These are phyloP conservation scores for Penicillium sp. DNA, from an alignment of 2,329 filamentous ascomycete genomes.

Conservation along the genomic window DNA sequence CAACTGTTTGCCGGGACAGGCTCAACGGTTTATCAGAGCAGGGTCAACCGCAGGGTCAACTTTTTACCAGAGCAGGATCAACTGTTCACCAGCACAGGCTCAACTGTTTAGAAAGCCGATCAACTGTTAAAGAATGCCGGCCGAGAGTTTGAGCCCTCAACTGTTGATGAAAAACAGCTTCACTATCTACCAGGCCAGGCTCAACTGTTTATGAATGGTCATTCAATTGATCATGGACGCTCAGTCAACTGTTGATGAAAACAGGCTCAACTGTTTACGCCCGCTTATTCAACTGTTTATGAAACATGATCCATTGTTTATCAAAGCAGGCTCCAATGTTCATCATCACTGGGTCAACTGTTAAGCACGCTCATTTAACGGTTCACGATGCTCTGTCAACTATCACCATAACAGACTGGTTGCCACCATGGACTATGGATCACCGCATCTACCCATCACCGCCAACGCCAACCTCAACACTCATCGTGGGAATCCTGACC, in stretches of 20 bases:
- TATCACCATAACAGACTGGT: background rate
- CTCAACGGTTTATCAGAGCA: too few relatives aligned
- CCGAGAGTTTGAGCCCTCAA: background rate
- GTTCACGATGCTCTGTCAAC: background rate
- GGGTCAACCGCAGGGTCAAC: too few relatives aligned
- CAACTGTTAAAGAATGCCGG: background rate
- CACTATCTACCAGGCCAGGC: background rate
- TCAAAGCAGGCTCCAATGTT: too few relatives aligned
- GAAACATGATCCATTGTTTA: too few relatives aligned
- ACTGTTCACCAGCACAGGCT: too few relatives aligned
- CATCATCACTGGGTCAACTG: too few relatives aligned
- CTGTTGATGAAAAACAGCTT: background rate
- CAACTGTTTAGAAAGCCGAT: background rate
- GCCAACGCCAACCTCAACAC: background rate
- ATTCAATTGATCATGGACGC: background rate
- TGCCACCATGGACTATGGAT: background rate
- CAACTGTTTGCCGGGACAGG: too few relatives aligned
- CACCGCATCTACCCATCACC: background rate
- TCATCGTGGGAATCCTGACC: background rate
- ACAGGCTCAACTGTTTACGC: too few relatives aligned
- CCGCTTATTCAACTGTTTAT: too few relatives aligned
- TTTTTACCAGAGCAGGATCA: too few relatives aligned
- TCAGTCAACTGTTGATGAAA: background rate
- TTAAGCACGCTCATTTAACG: background rate
- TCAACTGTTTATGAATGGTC: background rate